phyloP scores from a whole-genome alignment of 2,329 filamentous ascomycete genomes.

The Ophiocordyceps unilateralis region DNA sequence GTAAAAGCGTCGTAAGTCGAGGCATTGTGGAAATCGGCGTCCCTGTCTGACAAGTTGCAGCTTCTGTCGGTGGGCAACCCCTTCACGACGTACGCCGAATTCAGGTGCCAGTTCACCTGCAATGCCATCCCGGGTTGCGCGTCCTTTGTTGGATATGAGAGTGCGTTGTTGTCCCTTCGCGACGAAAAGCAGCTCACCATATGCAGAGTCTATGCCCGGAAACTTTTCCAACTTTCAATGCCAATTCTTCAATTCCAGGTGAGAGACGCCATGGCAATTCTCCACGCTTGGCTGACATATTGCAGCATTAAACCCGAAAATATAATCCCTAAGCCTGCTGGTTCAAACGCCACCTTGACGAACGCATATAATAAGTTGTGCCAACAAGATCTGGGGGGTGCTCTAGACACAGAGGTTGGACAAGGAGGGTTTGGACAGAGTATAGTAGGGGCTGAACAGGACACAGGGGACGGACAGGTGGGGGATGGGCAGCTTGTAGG shows the following conservation, averaged over 20 bases:
- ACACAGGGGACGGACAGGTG: too few species aligned
- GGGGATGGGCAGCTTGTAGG: too few species aligned
- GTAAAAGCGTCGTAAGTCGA: not conserved
- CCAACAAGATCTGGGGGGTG: too few species aligned
- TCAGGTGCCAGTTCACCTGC: slow-evolving; percentile 5
- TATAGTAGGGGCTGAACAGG: too few species aligned
- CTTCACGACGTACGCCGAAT: slow-evolving; percentile 2
- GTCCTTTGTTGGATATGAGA: slow-evolving; percentile 4
- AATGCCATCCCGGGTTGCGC: slow-evolving; percentile 3
- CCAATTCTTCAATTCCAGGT: slow-evolving; percentile 4
- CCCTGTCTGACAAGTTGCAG: not conserved
- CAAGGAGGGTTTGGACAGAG: too few species aligned
- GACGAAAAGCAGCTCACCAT: not conserved
- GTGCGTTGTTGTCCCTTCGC: not conserved
- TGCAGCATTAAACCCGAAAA: slow-evolving; percentile 1
- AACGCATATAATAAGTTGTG: slow-evolving; percentile 5
- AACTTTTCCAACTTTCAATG: slow-evolving; percentile 1
- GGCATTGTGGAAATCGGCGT: not conserved
- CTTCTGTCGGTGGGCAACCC: not conserved
- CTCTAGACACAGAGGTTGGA: too few species aligned
- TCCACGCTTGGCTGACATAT: not conserved
- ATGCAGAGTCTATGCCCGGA: not conserved
- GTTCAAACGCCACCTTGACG: slow-evolving; percentile 1
- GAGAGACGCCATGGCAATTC: not conserved
- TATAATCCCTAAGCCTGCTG: not conserved